phyloP scores from a whole-genome alignment of 2,329 filamentous ascomycete genomes.

The Ceratocystis ficicola region DNA sequence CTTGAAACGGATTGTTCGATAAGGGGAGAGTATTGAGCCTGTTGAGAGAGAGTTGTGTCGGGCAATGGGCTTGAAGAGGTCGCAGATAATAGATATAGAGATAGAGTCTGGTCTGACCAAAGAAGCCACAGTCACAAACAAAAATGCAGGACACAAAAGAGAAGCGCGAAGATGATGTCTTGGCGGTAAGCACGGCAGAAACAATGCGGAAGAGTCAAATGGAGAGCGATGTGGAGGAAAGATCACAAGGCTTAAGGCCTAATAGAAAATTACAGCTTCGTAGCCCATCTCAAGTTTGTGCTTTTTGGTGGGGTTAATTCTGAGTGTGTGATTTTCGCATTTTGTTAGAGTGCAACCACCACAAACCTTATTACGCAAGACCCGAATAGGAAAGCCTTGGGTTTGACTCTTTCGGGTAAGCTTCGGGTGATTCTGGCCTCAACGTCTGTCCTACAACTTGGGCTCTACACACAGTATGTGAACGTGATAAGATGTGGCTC shows the following conservation, averaged over 20 bases:
- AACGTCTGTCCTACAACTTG: constrained; percentile 8
- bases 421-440: neutral
- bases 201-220: neutral
- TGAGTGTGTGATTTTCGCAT: constrained; percentile 7
- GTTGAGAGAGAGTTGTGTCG: too few relatives aligned
- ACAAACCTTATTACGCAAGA: neutral
- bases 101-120: too few relatives aligned
- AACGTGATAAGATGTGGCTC: neutral
- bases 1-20: neutral
- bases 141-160: neutral
- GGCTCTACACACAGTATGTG: neutral
- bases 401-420: neutral
- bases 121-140: too few relatives aligned
- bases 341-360: neutral
- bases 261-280: constrained; percentile 11
- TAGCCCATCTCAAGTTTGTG: constrained; percentile 11
- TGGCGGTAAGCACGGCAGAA: neutral
- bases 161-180: neutral
- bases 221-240: neutral
- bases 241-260: constrained; percentile 4
- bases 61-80: too few relatives aligned
- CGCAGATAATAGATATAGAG: too few relatives aligned
- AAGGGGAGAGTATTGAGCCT: too few relatives aligned
- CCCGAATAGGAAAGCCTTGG: neutral
- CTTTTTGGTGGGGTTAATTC: constrained; percentile 13